These are phyloP conservation scores for Asterophora lycoperdoides DNA, from an alignment of 768 basidiomycete genomes.

Conservation along the genomic window DNA sequence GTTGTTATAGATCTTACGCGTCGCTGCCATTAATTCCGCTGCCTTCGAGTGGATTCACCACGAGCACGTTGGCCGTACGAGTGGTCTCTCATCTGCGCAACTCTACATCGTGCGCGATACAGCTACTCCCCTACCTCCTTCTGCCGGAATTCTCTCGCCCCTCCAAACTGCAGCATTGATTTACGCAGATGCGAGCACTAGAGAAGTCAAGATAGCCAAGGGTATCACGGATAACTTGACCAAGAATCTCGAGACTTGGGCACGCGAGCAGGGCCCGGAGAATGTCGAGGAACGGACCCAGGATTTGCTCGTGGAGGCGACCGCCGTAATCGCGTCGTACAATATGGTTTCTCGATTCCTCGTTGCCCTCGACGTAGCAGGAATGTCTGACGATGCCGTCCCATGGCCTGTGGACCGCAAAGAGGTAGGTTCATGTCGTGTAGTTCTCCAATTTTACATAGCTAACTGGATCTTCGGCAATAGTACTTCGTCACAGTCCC, in stretches of 20 bases:
- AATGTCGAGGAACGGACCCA: conserved; percentile 29
- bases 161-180: conserved; percentile 48
- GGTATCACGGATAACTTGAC: conserved; percentile 38
- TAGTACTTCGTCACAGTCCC: conserved; percentile 39
- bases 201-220: conserved; percentile 39
- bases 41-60: conserved; percentile 58
- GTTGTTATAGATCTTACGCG: conserved; percentile 39
- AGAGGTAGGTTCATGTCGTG: conserved; percentile 28
- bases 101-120: conserved; percentile 52
- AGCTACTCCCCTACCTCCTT: conserved; percentile 35
- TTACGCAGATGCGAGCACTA: conserved; percentile 60
- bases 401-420: conserved; percentile 47
- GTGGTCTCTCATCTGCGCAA: conserved; percentile 50
- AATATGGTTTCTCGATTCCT: conserved; percentile 72
- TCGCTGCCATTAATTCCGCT: conserved; percentile 47
- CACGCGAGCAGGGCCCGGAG: conserved; percentile 16
- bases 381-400: conserved; percentile 40
- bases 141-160: conserved; percentile 37
- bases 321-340: conserved; percentile 50
- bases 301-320: conserved; percentile 51
- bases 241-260: conserved; percentile 28
- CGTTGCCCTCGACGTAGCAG: conserved; percentile 56
- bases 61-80: conserved; percentile 43
- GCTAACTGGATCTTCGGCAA: background rate
- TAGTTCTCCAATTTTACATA: background rate